These are phyloP conservation scores for Rhodotorula sp. DNA, from an alignment of 1,284 basidiomycete genomes.

Conservation along the genomic window DNA sequence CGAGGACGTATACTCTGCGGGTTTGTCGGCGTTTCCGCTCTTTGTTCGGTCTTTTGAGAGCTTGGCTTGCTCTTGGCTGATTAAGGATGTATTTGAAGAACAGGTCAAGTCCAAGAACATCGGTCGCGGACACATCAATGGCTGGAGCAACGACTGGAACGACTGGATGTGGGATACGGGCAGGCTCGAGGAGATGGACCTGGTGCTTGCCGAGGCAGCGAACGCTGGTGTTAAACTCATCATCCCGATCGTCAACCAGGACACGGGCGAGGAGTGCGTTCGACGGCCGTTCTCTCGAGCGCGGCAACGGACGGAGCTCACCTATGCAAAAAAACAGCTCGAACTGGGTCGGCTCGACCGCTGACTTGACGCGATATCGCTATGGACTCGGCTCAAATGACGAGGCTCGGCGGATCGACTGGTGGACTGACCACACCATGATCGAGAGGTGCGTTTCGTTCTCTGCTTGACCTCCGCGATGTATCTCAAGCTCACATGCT, in stretches of 20 bases:
- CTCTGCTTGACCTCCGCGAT: background rate
- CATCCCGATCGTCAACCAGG: constrained; percentile 44
- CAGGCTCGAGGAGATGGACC: constrained; percentile 40
- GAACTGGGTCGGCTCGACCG: constrained; percentile 40
- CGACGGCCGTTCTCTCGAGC: too few relatives aligned
- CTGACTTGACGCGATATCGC: constrained; percentile 26
- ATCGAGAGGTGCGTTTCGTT: constrained; percentile 31
- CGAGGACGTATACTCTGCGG: constrained; percentile 44
- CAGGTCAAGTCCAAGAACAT: constrained; percentile 42
- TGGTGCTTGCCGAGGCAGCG: constrained; percentile 39
- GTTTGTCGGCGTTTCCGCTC: constrained; percentile 4
- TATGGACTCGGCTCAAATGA: constrained; percentile 31
- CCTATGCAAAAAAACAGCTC: constrained; percentile 15
- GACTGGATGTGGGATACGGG: constrained; percentile 46
- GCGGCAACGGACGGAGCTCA: too few relatives aligned
- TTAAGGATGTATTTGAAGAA: too few relatives aligned
- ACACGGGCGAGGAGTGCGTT: constrained; percentile 34
- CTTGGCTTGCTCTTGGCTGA: background rate
- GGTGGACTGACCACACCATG: constrained; percentile 41
- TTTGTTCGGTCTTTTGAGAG: background rate
- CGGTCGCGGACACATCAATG: constrained; percentile 43
- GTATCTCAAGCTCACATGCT: too few relatives aligned
- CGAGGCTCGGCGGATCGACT: constrained; percentile 34
- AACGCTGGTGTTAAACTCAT: constrained; percentile 42
- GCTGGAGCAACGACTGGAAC: constrained; percentile 40